phyloP scores from a whole-genome alignment of 129 eudicot species.

The Flaveria linearis region DNA sequence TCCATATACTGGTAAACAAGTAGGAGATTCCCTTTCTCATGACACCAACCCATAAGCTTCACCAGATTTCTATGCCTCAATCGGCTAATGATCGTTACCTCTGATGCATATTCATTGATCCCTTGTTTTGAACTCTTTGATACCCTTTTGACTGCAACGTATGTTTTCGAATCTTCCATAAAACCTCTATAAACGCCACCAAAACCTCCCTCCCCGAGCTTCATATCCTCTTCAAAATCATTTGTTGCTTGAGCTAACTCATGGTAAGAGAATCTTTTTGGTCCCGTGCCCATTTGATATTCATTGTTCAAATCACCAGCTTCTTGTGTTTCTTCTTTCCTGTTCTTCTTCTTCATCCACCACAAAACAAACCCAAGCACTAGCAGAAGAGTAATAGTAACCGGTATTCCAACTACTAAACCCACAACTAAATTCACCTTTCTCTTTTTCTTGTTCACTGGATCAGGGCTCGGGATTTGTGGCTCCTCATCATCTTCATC shows the following conservation, averaged over 20 bases:
- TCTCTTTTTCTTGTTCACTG: not conserved
- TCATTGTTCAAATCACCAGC: not conserved
- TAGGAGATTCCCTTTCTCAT: conserved; percentile 35
- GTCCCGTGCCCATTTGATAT: not conserved
- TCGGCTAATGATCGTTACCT: conserved; percentile 40
- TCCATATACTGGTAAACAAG: conserved; percentile 44
- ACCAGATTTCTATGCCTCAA: conserved; percentile 51
- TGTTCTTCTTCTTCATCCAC: not conserved
- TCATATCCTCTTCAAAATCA: not conserved
- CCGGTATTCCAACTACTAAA: not conserved
- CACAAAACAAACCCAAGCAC: not conserved
- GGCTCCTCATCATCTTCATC: not conserved
- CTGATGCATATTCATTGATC: not conserved
- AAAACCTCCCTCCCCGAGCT: too few species aligned
- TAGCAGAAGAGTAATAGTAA: not conserved
- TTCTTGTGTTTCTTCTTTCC: not conserved
- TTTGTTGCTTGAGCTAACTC: not conserved
- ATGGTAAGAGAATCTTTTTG: not conserved
- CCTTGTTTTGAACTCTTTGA: not conserved
- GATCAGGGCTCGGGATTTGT: not conserved
- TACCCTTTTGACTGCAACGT: too few species aligned
- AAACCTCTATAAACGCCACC: too few species aligned
- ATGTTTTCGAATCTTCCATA: too few species aligned
- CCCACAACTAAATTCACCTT: not conserved
- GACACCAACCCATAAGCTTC: conserved; percentile 54